These are phyloP conservation scores for Hypomyces rosellus DNA, from an alignment of 2,329 filamentous ascomycete species.

Conservation along the genomic window DNA sequence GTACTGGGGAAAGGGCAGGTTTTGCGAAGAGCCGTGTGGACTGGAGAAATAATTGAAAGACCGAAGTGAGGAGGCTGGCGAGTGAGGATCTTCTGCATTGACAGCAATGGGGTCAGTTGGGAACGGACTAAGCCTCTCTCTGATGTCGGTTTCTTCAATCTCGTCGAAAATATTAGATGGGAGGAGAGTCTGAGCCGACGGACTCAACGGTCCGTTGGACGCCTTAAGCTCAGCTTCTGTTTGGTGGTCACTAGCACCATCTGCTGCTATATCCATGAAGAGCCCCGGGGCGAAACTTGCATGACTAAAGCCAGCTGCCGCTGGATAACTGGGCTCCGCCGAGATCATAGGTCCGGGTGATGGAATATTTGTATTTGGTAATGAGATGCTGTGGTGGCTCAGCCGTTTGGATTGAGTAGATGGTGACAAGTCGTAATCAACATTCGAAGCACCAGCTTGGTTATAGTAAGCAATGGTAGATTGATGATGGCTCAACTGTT, in stretches of 20 bases:
- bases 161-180: slow-evolving; percentile 64
- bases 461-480: slow-evolving; percentile 37
- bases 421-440: slow-evolving; percentile 41
- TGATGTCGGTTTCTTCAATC: slow-evolving; percentile 53
- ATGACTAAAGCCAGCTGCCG: slow-evolving; percentile 48
- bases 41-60: slow-evolving; percentile 55
- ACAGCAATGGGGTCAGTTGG: slow-evolving; percentile 24
- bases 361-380: slow-evolving; percentile 35
- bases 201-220: slow-evolving; percentile 66
- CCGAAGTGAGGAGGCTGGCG: slow-evolving; percentile 52
- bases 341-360: slow-evolving; percentile 34
- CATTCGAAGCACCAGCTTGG: slow-evolving; percentile 22
- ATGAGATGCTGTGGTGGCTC: slow-evolving; percentile 42
- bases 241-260: slow-evolving; percentile 34
- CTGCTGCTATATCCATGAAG: slow-evolving; percentile 43
- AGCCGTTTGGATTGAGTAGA: slow-evolving; percentile 40
- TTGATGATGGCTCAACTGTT: slow-evolving; percentile 41
- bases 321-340: slow-evolving; percentile 38
- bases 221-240: slow-evolving; percentile 58
- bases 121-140: slow-evolving; percentile 24
- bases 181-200: slow-evolving; percentile 63
- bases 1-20: slow-evolving; percentile 49
- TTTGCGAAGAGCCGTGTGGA: slow-evolving; percentile 54
- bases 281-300: slow-evolving; percentile 47
- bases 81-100: slow-evolving; percentile 45